A percentile compares a stretch with the other conserved stretches of the same genome.
Evolutionary conservation across 163 green algal genomes (phyloP).

Genomic region (Chloromonas sp.): DNA sequence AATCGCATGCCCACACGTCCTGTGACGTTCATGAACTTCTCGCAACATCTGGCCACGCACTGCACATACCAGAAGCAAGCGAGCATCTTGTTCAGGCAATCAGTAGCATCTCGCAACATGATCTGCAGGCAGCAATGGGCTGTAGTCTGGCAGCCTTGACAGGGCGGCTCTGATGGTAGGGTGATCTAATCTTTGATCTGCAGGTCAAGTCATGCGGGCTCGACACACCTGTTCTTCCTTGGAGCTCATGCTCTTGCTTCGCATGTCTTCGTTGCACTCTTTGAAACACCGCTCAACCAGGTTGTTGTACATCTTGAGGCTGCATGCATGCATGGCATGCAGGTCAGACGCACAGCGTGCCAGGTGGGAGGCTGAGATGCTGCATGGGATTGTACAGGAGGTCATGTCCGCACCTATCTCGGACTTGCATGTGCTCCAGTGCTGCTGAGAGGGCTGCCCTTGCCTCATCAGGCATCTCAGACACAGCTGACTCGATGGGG

Average conservation of each 20-base stretch:
- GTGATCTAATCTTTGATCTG: no score
- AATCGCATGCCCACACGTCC: conserved; percentile 84
- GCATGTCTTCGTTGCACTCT: conserved; percentile 90
- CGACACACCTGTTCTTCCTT: conserved; percentile 83
- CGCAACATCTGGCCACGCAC: conserved; percentile 85
- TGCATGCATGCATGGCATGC: conserved; percentile 30
- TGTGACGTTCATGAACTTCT: conserved; percentile 96
- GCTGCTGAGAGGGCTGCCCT: conserved; percentile 59
- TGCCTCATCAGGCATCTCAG: conserved; percentile 64
- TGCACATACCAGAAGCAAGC: conserved; percentile 26
- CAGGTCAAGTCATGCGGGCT: no score
- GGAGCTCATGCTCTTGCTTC: conserved; percentile 85
- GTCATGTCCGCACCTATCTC: conserved; percentile 68
- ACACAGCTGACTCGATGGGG: conserved; percentile 45
- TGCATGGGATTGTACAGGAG: background rate
- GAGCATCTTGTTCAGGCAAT: no score
- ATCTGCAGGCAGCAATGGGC: no score
- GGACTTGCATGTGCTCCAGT: conserved; percentile 85
- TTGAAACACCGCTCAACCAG: conserved; percentile 94
- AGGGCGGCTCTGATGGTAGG: no score
- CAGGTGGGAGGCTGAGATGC: no score
- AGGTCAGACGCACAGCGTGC: no score
- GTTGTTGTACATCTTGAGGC: conserved; percentile 94
- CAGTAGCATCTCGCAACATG: no score
- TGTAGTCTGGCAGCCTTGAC: no score